Base-by-base conservation (phyloP, 2,329 filamentous ascomycete species). In the Rhytidhysteron rufulum region DNA sequence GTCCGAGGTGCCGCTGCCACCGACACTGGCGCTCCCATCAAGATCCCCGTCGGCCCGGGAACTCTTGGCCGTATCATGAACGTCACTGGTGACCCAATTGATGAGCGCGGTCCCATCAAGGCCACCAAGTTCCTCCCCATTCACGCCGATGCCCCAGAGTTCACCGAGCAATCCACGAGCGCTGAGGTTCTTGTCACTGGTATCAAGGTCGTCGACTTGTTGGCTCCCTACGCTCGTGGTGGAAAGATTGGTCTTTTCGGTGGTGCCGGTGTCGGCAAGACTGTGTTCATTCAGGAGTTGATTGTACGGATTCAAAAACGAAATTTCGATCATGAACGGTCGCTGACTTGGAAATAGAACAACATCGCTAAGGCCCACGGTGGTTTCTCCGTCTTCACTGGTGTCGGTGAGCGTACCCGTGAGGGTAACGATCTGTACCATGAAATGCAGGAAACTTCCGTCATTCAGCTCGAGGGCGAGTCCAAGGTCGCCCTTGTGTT, bases 401-500 rank as follows among this genome's bases (percentile, higher is more conserved):
- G 93, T 91, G 93, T 98, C 76, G 93, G 93, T 73, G 93, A 98
- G 86, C 91, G 93, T 81, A 98, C 93, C 70, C 93, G 93, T 88
- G 93, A 98, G 85, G 93, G 93, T 83, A 98, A 98, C 84, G 93
- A 98, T 85, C 75, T 98, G 81, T 98, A 98, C 86, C 91, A 98
- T 79, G 93, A 98, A 83, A 98, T 98, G 93, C 93, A 97, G 81
- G 91, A 98, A 79, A 98, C 93, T 60, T 88, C 87, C 68, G 93
- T 98, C 82, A 98, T 98, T 75, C 84, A 98, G 75, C 88, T 98
- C 57, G 93, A 98, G 55, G 93, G 93, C 74, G 91, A 96, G 66
- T 97, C 93, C 73, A 98, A 98, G 86, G 93, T 97, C 79, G 88
- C 93, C 53, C 79, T 98, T 60, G 93, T 98, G 60, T 98, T 98